Conservation (phyloP, 805 yeast species). For the Myxozyma udenii region DNA sequence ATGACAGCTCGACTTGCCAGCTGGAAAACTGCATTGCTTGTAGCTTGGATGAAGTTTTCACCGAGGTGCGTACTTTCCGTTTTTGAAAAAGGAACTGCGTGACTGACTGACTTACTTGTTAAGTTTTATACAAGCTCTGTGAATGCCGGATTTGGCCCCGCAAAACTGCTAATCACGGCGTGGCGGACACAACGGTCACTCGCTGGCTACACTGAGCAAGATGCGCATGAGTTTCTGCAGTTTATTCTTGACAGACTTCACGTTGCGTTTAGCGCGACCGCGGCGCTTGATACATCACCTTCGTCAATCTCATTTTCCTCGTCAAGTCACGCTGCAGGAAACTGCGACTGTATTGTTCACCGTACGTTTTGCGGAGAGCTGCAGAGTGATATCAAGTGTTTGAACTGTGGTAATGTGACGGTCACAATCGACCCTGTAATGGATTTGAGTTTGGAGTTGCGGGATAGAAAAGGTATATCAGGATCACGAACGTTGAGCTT, state of each 20-base stretch:
- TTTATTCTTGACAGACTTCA: slow-evolving; percentile 85
- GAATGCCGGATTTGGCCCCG: slow-evolving; percentile 73
- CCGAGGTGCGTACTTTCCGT: slow-evolving; percentile 40
- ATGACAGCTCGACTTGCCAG: slow-evolving; percentile 51
- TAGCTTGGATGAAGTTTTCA: slow-evolving; percentile 73
- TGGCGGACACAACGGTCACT: slow-evolving; percentile 81
- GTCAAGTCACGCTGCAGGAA: slow-evolving; percentile 2
- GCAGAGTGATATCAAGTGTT: slow-evolving; percentile 74
- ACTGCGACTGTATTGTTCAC: slow-evolving; percentile 79
- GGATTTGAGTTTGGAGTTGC: slow-evolving; percentile 63
- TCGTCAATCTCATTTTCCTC: not conserved
- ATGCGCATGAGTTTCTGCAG: slow-evolving; percentile 98
- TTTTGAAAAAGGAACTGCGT: not conserved
- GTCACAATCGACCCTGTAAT: slow-evolving; percentile 81
- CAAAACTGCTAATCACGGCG: slow-evolving; percentile 74
- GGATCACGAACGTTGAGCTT: slow-evolving; percentile 29
- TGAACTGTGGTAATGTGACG: slow-evolving; percentile 61
- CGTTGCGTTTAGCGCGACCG: slow-evolving; percentile 31
- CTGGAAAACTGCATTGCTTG: slow-evolving; percentile 67
- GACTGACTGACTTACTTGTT: not conserved
- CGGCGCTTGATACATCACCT: slow-evolving; percentile 15
- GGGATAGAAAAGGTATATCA: slow-evolving; percentile 21
- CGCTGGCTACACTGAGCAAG: slow-evolving; percentile 97
- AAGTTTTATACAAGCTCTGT: slow-evolving; percentile 60
- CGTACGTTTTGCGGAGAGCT: slow-evolving; percentile 78